A percentile compares a stretch with the other conserved stretches of the same genome.
These are phyloP conservation scores for Porodaedalea pini DNA, from an alignment of 1,284 basidiomycete genomes.

Conservation along the genomic window DNA sequence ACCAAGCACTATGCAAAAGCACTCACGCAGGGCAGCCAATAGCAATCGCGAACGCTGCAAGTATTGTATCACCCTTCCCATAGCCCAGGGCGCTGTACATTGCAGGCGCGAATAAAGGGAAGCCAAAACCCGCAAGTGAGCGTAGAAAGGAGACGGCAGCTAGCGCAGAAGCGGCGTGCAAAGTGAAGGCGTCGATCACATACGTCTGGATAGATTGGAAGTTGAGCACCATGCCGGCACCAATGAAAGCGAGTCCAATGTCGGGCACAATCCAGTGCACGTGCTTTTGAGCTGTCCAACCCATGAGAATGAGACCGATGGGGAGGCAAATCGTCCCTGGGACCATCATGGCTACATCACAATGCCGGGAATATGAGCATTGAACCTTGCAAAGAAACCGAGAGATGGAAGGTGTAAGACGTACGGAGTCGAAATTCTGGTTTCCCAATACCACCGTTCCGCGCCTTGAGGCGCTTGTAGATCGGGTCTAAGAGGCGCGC, in stretches of 20 bases:
- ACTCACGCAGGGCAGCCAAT: constrained; percentile 65
- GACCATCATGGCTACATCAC: constrained; percentile 52
- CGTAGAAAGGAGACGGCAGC: constrained; percentile 56
- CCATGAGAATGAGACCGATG: constrained; percentile 57
- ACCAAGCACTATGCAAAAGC: neutral
- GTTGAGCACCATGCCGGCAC: constrained; percentile 50
- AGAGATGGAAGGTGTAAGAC: constrained; percentile 23
- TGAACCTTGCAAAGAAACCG: too few species aligned
- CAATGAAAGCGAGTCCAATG: constrained; percentile 54
- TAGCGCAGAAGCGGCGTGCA: constrained; percentile 63
- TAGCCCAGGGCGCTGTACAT: constrained; percentile 64
- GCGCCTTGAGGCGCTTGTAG: constrained; percentile 48
- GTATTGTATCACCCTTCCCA: constrained; percentile 60
- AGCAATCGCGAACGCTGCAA: constrained; percentile 51
- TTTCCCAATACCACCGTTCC: constrained; percentile 50
- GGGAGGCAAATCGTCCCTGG: constrained; percentile 53
- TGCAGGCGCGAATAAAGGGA: constrained; percentile 63
- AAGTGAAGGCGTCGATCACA: constrained; percentile 62
- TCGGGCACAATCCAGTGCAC: constrained; percentile 68
- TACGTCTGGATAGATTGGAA: constrained; percentile 63
- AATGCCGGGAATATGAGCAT: neutral
- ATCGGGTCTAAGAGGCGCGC: constrained; percentile 53
- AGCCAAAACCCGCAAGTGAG: constrained; percentile 60
- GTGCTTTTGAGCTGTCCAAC: constrained; percentile 57
- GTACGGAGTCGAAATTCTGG: constrained; percentile 57